Conservation (phyloP, 768 basidiomycete species). For the Mycena galopus region DNA sequence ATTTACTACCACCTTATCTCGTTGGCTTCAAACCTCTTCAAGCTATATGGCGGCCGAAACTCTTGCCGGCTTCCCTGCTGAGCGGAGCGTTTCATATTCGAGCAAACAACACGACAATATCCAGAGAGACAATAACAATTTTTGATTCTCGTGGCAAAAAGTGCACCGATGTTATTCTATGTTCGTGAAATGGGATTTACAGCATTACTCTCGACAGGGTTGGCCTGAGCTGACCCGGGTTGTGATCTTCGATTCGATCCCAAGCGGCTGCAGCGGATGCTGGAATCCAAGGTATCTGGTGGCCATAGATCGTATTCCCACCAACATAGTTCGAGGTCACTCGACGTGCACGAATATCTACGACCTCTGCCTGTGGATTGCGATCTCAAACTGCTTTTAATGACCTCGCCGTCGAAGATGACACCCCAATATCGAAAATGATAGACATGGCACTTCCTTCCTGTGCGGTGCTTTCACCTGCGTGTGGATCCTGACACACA, state of each 20-base stretch:
- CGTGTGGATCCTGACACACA: too few species aligned
- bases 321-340: neutral
- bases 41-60: neutral
- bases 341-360: conserved; percentile 22
- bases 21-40: too few species aligned
- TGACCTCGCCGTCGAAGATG: too few species aligned
- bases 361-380: conserved; percentile 20
- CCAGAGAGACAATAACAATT: neutral
- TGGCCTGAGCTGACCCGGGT: conserved; percentile 15
- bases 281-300: conserved; percentile 24
- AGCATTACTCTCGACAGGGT: conserved; percentile 1
- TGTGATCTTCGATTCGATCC: neutral
- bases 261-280: neutral
- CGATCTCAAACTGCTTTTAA: conserved; percentile 16
- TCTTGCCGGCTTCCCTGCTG: neutral
- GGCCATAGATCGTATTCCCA: too few species aligned
- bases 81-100: conserved; percentile 23
- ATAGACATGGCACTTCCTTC: too few species aligned
- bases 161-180: conserved; percentile 22
- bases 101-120: conserved; percentile 12
- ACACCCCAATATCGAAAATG: too few species aligned
- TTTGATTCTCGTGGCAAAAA: conserved; percentile 12
- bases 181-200: neutral
- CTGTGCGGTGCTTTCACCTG: too few species aligned
- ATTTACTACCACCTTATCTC: too few species aligned